Base-by-base conservation (phyloP, 208 protist genomes). In the Crithidia fasciculata region DNA sequence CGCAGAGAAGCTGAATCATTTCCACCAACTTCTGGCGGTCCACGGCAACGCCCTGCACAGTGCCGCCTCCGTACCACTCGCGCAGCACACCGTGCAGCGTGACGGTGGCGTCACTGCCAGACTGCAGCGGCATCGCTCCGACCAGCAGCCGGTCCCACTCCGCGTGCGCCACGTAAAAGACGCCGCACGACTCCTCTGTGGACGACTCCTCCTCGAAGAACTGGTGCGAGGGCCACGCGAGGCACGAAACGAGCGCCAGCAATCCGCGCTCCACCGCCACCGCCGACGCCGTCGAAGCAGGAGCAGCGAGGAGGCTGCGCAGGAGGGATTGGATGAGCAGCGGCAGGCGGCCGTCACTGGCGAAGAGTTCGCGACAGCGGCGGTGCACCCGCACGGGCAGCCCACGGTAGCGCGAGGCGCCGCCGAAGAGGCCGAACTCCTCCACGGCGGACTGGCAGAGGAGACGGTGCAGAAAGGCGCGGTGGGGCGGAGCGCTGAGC, bases 151-250 rank as follows among this genome's bases (percentile, higher is more conserved):
- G 49, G 10, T 84, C 68, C 88, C 91, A 95, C 58, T 78, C 70
- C n/a, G 43, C 52, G 47, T 83, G 83, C 5, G 74, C 56, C 13
- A 96, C 89, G 39, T 67, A 56, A 36, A 91, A 91, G 18, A 78
- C 66, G 2, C 80, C 68, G 44, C 69, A 82, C 28, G 69, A 77
- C 63, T 93, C 88, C 53, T 91, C 82, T 0, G 73, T 57, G 4
- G 80, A 64, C 2, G 71, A 70, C 41, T 96, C 88, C 63, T 94
- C 87, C 39, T 95, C 92, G 80, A 96, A 92, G 62, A 90, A 95
- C 37, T 72, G 69, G 57, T 96, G 89, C 60, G 63, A 52, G 0
- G 82, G 79, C 92, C 92, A 96, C n/a, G 89, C 85, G n/a, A 95
- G 62, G 66, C 84, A 82, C 19, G 86, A 73, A 15, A 75, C 45